These are phyloP conservation scores for Nakazawaea ishiwadae DNA, from an alignment of 805 yeast species.

Conservation along the genomic window DNA sequence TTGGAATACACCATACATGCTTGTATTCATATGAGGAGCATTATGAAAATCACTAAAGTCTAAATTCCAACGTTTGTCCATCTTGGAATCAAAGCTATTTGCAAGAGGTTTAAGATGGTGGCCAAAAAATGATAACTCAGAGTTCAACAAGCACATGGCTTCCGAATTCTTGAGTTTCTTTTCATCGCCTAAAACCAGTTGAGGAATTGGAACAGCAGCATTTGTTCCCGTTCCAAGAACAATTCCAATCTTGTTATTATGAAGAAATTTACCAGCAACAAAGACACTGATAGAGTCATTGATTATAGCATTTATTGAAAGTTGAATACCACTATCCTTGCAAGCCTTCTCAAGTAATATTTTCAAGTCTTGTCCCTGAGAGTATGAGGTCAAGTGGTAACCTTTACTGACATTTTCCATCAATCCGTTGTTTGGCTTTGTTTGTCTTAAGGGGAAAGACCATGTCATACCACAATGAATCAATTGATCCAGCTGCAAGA, in stretches of 20 bases:
- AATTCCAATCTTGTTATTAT: constrained; percentile 41
- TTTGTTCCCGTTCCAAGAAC: constrained; percentile 71
- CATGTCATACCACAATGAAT: constrained; percentile 46
- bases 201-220: constrained; percentile 36
- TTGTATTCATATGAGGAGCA: constrained; percentile 24
- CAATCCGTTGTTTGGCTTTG: constrained; percentile 36
- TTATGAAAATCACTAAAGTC: constrained; percentile 12
- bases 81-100: constrained; percentile 34
- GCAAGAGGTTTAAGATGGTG: constrained; percentile 27
- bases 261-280: constrained; percentile 40
- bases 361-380: constrained; percentile 37
- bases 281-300: constrained; percentile 68
- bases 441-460: constrained; percentile 50
- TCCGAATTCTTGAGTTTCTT: constrained; percentile 11
- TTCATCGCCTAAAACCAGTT: constrained; percentile 18
- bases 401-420: constrained; percentile 61
- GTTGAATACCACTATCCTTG: constrained; percentile 20
- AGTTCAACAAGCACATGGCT: constrained; percentile 32
- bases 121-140: constrained; percentile 57
- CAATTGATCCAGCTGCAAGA: constrained; percentile 18
- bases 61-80: constrained; percentile 28
- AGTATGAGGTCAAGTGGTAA: constrained; percentile 39
- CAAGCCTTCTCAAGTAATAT: constrained; percentile 33
- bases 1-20: constrained; percentile 35
- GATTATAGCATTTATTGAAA: constrained; percentile 41